phyloP scores from a whole-genome alignment of 1,284 basidiomycete species.

The Pascua sp. region DNA sequence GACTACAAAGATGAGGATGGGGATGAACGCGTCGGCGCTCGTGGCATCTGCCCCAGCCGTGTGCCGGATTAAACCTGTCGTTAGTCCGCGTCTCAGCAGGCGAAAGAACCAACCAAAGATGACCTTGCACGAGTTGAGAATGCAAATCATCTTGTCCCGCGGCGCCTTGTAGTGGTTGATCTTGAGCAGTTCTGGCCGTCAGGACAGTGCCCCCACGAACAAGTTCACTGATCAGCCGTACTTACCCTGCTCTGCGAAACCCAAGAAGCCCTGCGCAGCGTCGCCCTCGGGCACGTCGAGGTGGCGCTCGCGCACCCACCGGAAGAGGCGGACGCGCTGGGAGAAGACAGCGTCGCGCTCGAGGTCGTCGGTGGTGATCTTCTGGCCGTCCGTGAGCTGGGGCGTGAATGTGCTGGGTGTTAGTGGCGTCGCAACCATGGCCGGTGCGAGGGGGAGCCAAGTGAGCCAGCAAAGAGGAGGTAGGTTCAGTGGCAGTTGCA shows the following conservation, averaged over 20 bases:
- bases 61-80: slow-evolving; percentile 68
- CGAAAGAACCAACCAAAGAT: slow-evolving; percentile 73
- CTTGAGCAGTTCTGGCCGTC: slow-evolving; percentile 73
- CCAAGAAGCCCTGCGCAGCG: slow-evolving; percentile 70
- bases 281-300: slow-evolving; percentile 65
- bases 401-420: slow-evolving; percentile 78
- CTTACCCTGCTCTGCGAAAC: slow-evolving; percentile 86
- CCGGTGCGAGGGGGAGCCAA: too few relatives aligned
- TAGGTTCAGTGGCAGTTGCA: background rate
- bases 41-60: slow-evolving; percentile 58
- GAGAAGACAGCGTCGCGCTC: slow-evolving; percentile 86
- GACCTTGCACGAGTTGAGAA: slow-evolving; percentile 97
- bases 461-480: background rate
- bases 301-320: slow-evolving; percentile 84
- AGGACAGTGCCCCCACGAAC: background rate
- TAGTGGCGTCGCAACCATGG: background rate
- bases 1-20: slow-evolving; percentile 90
- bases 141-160: slow-evolving; percentile 95
- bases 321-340: slow-evolving; percentile 87
- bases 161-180: slow-evolving; percentile 99
- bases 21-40: slow-evolving; percentile 87
- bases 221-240: slow-evolving; percentile 22
- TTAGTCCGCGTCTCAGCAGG: slow-evolving; percentile 53
- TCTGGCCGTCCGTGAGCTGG: slow-evolving; percentile 62
- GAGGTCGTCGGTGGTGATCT: slow-evolving; percentile 90